phyloP scores from a whole-genome alignment of 495 filamentous ascomycete species.

The Penicillium malachiteum region DNA sequence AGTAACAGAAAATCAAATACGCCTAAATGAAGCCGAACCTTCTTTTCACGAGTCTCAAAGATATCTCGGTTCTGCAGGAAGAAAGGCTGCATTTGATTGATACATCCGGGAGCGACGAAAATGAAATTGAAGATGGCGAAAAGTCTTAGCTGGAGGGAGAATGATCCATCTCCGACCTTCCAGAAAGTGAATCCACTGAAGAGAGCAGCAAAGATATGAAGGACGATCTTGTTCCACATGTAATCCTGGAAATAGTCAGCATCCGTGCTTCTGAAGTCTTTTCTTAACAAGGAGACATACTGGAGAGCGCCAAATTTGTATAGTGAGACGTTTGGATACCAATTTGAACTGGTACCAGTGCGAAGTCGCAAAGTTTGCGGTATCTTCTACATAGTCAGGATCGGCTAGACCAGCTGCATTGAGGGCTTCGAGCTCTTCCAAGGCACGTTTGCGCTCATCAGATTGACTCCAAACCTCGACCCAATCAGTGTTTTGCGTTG shows the following conservation, averaged over 20 bases:
- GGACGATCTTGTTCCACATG: slow-evolving; percentile 43
- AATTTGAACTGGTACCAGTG: slow-evolving; percentile 49
- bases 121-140: slow-evolving; percentile 72
- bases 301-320: slow-evolving; percentile 81
- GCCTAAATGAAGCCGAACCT: slow-evolving; percentile 39
- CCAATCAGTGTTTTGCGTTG: slow-evolving; percentile 43
- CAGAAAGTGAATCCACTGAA: slow-evolving; percentile 49
- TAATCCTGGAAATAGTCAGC: slow-evolving; percentile 28
- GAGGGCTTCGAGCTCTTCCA: slow-evolving; percentile 62
- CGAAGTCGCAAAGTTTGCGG: slow-evolving; percentile 46
- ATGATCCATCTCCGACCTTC: slow-evolving; percentile 43
- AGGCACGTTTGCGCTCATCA: slow-evolving; percentile 56
- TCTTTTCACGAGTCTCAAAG: slow-evolving; percentile 71
- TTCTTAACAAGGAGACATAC: slow-evolving; percentile 65
- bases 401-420: slow-evolving; percentile 44
- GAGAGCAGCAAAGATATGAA: slow-evolving; percentile 40
- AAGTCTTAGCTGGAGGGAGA: slow-evolving; percentile 35
- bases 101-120: slow-evolving; percentile 73
- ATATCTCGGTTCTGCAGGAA: slow-evolving; percentile 77
- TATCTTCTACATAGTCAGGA: slow-evolving; percentile 42
- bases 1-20: background rate
- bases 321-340: slow-evolving; percentile 63
- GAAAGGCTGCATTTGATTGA: slow-evolving; percentile 85
- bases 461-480: slow-evolving; percentile 52
- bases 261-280: slow-evolving; percentile 31